A percentile compares a stretch with the other conserved stretches of the same genome.
Evolutionary conservation across 148 eudicot genomes (phyloP).

Genomic region (Euryodendron excelsum): DNA sequence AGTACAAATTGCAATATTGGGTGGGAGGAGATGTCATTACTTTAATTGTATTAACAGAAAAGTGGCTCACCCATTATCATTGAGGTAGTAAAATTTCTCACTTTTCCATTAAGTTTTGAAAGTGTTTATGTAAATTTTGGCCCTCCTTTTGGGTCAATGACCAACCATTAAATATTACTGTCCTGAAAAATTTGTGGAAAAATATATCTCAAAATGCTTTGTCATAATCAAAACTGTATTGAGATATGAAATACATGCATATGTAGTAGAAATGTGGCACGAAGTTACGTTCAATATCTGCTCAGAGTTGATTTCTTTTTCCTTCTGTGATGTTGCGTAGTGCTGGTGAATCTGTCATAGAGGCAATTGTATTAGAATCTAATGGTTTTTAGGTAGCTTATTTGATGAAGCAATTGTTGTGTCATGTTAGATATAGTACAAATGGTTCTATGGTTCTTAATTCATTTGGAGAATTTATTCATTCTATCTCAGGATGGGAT

Average conservation of each 20-base stretch:
- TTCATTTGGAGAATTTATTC: neutral
- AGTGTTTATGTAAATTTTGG: neutral
- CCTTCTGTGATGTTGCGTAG: neutral
- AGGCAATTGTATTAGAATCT: neutral
- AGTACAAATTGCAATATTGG: too few species aligned
- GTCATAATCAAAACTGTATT: neutral
- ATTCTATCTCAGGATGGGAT: slow-evolving; percentile 75
- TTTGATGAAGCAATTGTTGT: neutral
- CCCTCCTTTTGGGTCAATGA: neutral
- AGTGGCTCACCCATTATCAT: too few species aligned
- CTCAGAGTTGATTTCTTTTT: neutral
- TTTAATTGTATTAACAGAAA: too few species aligned
- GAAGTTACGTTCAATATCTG: neutral
- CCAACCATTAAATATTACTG: neutral
- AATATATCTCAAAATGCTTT: neutral
- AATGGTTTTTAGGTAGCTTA: neutral
- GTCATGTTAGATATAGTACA: neutral
- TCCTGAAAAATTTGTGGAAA: neutral
- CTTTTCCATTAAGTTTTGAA: neutral
- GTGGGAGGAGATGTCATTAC: too few species aligned
- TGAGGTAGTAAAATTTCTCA: neutral
- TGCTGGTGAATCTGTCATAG: neutral
- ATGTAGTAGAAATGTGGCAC: neutral
- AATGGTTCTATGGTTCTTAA: neutral
- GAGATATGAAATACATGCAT: neutral